These are phyloP conservation scores for Coniochaeta hoffmannii DNA, from an alignment of 2,329 filamentous ascomycete species.

Conservation along the genomic window DNA sequence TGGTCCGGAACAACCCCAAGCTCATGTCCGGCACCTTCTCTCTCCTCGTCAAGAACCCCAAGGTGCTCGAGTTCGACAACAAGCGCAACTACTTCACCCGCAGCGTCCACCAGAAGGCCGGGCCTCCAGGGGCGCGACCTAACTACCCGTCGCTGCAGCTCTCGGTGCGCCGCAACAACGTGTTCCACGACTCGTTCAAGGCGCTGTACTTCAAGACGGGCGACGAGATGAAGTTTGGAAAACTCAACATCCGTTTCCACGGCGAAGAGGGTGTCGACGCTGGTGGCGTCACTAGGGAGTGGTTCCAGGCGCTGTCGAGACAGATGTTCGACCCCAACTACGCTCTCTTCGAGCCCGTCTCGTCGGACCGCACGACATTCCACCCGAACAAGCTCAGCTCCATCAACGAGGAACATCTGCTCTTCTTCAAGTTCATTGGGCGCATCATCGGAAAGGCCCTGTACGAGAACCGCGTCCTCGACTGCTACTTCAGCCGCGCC, in stretches of 20 bases:
- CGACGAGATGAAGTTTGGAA: conserved; percentile 98
- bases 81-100: conserved; percentile 99
- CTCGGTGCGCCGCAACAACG: conserved; percentile 83
- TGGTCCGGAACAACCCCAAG: conserved; percentile 93
- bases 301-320: conserved; percentile 95
- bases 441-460: conserved; percentile 97
- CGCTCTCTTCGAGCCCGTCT: conserved; percentile 91
- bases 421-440: conserved; percentile 99
- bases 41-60: conserved; percentile 93
- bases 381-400: conserved; percentile 92
- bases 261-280: conserved; percentile 97
- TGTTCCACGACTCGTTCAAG: conserved; percentile 98
- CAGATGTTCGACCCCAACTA: conserved; percentile 99
- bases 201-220: conserved; percentile 95
- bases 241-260: conserved; percentile 94
- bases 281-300: conserved; percentile 93
- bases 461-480: conserved; percentile 90
- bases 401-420: conserved; percentile 90
- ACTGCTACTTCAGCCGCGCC: conserved; percentile 97
- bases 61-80: conserved; percentile 98
- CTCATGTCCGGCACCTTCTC: conserved; percentile 98
- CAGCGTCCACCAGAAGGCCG: conserved; percentile 67
- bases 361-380: conserved; percentile 95
- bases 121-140: conserved; percentile 62
- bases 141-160: conserved; percentile 71